Base-by-base conservation (phyloP, 805 yeast genomes). In the Yarrowia hollandica region DNA sequence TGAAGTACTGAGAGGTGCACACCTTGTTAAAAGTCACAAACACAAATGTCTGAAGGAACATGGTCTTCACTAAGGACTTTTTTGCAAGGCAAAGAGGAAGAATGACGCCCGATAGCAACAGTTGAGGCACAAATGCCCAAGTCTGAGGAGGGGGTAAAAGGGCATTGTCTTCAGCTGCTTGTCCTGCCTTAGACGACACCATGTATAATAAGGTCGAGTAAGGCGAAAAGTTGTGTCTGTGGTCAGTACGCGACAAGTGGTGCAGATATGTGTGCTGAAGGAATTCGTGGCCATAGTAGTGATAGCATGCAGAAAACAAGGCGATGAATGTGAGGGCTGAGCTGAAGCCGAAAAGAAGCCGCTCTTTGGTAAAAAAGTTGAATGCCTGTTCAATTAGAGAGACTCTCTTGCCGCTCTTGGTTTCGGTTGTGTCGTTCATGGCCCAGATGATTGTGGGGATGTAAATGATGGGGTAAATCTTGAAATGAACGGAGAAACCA, bases 1-100 rank as follows among this genome's bases (percentile, higher is more conserved):
- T 82, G 72, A 94, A 94, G 72, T 94, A 94, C 74, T 94, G 99
- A 0, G 97, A 89, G 0, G 99, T 94, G 67, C 90, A 84, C 19
- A 87, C 94, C 71, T 87, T 87, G 73, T 87, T 87, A 72, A 81
- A 86, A 1, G 88, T 75, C 15, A 87, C 90, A 71, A 87, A 88
- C n/a, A 83, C 77, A 66, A 86, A 80, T 0, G 95, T 87, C 69
- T 88, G 94, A 11, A 90, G 74, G 62, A 92, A 91, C 62, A 86
- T 67, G 2, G 86, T 77, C 46, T 79, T 75, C 18, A 79, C 68
- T 5, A 84, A 64, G 50, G 78, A 76, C 11, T 67, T 67, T 58
- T 73, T 73, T 11, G 77, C 78, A 52, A 79, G 73, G 19, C 67
- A 69, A 26, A 77, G 63, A 6, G 96, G 96, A 2, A 90, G 66